Percentiles rank a stretch among this genome's conserved stretches.
Conservation (phyloP, 768 basidiomycete species). For the Tylopilus felleus region DNA sequence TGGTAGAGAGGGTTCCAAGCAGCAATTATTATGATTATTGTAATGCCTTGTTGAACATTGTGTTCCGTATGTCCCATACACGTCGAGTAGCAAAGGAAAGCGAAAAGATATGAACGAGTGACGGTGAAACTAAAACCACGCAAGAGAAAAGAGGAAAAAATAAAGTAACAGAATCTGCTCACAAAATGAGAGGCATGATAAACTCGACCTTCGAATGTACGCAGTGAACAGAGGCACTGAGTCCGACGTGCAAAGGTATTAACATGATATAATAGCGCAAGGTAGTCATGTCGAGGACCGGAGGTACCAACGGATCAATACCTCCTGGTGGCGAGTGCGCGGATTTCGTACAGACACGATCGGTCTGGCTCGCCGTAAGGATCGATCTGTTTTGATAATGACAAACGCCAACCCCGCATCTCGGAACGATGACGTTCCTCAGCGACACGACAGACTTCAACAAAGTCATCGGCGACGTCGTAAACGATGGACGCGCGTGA, state of each 20-base stretch:
- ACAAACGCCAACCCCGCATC: slow-evolving; percentile 73
- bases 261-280: slow-evolving; percentile 14
- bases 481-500: slow-evolving; percentile 76
- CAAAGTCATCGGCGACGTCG: slow-evolving; percentile 73
- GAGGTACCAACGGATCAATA: slow-evolving; percentile 45
- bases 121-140: slow-evolving; percentile 24
- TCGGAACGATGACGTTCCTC: slow-evolving; percentile 81
- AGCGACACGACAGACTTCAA: slow-evolving; percentile 67
- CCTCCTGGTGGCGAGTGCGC: slow-evolving; percentile 80
- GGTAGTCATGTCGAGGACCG: background rate
- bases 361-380: slow-evolving; percentile 48
- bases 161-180: slow-evolving; percentile 26
- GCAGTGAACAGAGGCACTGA: slow-evolving; percentile 16
- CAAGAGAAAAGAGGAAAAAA: slow-evolving; percentile 24
- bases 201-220: slow-evolving; percentile 20
- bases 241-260: slow-evolving; percentile 20
- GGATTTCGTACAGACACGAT: slow-evolving; percentile 73
- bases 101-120: slow-evolving; percentile 19
- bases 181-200: slow-evolving; percentile 27
- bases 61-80: slow-evolving; percentile 37
- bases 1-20: background rate
- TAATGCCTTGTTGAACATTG: slow-evolving; percentile 31
- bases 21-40: slow-evolving; percentile 20
- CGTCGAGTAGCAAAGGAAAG: slow-evolving; percentile 26
- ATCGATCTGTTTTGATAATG: slow-evolving; percentile 19